Evolutionary conservation across 257 asterid species (phyloP).

Genomic region (Solanum sitiens): DNA sequence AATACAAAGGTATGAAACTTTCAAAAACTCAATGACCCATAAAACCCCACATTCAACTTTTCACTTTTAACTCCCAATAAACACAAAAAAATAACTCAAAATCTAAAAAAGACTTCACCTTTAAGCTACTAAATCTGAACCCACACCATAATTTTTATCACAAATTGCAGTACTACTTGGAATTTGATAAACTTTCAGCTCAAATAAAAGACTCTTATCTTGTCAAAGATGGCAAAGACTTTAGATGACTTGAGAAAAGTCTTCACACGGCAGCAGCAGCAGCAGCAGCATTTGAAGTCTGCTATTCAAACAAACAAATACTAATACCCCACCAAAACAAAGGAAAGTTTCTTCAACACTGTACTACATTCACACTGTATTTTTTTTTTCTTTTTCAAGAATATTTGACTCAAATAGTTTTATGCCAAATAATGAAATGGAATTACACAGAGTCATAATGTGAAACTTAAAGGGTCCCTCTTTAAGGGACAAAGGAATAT

Average conservation of each 20-base stretch:
- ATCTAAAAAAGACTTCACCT: constrained; percentile 7
- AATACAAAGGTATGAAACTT: background rate
- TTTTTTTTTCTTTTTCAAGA: background rate
- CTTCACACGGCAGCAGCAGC: constrained; percentile 18
- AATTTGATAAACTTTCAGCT: background rate
- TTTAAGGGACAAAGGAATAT: background rate
- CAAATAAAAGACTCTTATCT: background rate
- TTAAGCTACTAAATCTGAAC: background rate
- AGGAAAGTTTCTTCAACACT: background rate
- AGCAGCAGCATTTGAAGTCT: background rate
- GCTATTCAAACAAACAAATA: background rate
- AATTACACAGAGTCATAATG: background rate
- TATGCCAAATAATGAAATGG: background rate
- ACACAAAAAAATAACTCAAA: background rate
- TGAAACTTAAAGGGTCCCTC: background rate
- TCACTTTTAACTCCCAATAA: background rate
- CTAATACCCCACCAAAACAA: background rate
- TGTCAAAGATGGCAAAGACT: background rate
- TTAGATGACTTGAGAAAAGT: constrained; percentile 1
- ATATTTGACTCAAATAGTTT: background rate
- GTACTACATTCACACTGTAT: background rate
- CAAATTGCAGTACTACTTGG: background rate
- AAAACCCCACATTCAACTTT: background rate
- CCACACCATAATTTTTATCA: background rate
- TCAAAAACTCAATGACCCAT: background rate